Conservation (phyloP, 2,329 filamentous ascomycete genomes). For the Pseudopithomyces maydicus region DNA sequence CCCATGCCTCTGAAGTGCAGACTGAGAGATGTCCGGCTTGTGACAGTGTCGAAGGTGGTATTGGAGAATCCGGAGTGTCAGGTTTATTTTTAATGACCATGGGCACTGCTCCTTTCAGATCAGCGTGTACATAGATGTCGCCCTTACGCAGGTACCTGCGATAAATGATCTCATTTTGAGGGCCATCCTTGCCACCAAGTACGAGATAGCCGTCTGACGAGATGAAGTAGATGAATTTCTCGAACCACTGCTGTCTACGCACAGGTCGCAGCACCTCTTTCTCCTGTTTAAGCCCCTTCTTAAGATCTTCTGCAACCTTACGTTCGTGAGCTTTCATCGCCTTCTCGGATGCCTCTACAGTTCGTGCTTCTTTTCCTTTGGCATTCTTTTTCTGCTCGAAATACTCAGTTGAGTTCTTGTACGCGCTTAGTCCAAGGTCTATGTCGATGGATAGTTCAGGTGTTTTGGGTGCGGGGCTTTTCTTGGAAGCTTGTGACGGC, state of each 20-base stretch:
- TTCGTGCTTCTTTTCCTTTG: conserved; percentile 86
- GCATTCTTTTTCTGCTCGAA: conserved; percentile 87
- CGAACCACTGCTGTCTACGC: conserved; percentile 88
- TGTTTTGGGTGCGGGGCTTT: conserved; percentile 41
- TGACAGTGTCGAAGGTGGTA: conserved; percentile 87
- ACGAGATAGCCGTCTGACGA: conserved; percentile 95
- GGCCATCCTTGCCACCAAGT: conserved; percentile 83
- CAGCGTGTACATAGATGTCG: conserved; percentile 90
- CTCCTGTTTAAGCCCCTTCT: conserved; percentile 87
- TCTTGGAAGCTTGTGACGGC: conserved; percentile 53
- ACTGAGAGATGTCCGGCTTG: conserved; percentile 88
- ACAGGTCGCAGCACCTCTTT: conserved; percentile 85
- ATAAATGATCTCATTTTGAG: conserved; percentile 93
- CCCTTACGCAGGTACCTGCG: conserved; percentile 82
- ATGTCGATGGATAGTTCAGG: conserved; percentile 75
- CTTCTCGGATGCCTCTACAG: conserved; percentile 76
- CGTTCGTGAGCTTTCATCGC: conserved; percentile 89
- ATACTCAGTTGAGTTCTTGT: conserved; percentile 89
- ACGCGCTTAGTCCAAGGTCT: conserved; percentile 79
- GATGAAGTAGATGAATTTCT: conserved; percentile 95
- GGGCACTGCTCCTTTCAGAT: conserved; percentile 81
- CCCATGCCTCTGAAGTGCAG: conserved; percentile 88
- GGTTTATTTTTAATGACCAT: conserved; percentile 90
- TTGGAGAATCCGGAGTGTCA: conserved; percentile 77
- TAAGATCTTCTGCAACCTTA: conserved; percentile 84